Evolutionary conservation across 148 eudicot species (phyloP).

Genomic region (Linanthus parryae): DNA sequence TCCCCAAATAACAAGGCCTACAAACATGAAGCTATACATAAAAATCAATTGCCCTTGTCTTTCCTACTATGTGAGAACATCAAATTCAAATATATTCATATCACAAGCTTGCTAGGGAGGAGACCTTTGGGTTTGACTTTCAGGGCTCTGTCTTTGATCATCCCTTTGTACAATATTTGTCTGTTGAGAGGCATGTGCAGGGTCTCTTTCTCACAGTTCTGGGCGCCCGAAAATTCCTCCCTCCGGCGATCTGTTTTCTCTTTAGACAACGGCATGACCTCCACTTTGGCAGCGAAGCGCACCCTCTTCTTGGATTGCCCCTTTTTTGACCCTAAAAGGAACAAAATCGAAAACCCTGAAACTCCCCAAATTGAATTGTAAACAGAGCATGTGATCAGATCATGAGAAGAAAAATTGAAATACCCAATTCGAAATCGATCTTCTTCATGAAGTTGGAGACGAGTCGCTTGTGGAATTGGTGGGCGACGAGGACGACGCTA

Average conservation of each 20-base stretch:
- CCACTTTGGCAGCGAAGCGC: conserved; percentile 21
- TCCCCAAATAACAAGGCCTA: no score
- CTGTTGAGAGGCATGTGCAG: conserved; percentile 53
- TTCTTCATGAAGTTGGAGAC: conserved; percentile 73
- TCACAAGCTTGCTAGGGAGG: no score
- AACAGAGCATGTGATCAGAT: not conserved
- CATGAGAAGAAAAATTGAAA: not conserved
- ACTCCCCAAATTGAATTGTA: not conserved
- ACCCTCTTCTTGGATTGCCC: conserved; percentile 42
- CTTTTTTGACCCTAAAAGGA: conserved; percentile 20
- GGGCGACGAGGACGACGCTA: conserved; percentile 59
- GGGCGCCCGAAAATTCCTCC: not conserved
- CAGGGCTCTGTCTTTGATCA: conserved; percentile 20
- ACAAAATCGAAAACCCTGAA: not conserved
- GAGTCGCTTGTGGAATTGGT: conserved; percentile 58
- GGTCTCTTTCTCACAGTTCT: conserved; percentile 20
- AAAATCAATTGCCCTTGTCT: no score
- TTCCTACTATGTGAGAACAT: no score
- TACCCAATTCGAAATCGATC: conserved; percentile 66
- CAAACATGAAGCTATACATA: no score
- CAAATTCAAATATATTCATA: no score
- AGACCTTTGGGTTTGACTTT: no score
- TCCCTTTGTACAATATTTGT: conserved; percentile 58
- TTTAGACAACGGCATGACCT: conserved; percentile 6
- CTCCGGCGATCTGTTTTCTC: not conserved